A percentile compares a stretch with the other conserved stretches of the same genome.
These are phyloP conservation scores for Globisporangium alternatum DNA, from an alignment of 352 stramenopile genomes.

Conservation along the genomic window DNA sequence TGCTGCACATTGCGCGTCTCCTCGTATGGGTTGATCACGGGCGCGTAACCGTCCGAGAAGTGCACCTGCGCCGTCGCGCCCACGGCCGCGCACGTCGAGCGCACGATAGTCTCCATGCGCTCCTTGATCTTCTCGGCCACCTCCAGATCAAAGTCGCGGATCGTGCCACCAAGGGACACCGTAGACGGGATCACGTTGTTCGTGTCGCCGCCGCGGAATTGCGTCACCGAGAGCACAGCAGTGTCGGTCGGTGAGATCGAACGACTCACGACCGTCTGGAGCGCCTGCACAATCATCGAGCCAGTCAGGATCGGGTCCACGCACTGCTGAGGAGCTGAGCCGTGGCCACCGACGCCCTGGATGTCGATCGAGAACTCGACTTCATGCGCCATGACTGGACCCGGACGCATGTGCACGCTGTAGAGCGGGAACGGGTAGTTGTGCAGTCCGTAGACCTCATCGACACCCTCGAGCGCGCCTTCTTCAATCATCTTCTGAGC, in stretches of 20 bases:
- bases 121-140: conserved; percentile 80
- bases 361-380: conserved; percentile 93
- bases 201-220: conserved; percentile 89
- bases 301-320: conserved; percentile 92
- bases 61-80: conserved; percentile 65
- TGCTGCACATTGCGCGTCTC: conserved; percentile 80
- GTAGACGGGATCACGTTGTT: conserved; percentile 94
- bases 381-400: conserved; percentile 90
- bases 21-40: conserved; percentile 75
- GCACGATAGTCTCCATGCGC: conserved; percentile 81
- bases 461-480: conserved; percentile 80
- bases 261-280: conserved; percentile 93
- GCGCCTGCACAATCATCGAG: conserved; percentile 86
- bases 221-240: conserved; percentile 91
- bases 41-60: conserved; percentile 71
- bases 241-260: conserved; percentile 89
- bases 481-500: conserved; percentile 93
- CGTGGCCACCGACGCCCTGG: conserved; percentile 91
- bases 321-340: conserved; percentile 89
- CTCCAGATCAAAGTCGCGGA: conserved; percentile 90
- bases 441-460: conserved; percentile 94
- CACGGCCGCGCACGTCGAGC: conserved; percentile 79
- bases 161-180: conserved; percentile 88
- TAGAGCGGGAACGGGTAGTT: conserved; percentile 89
- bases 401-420: conserved; percentile 82